Base-by-base conservation (phyloP, 495 filamentous ascomycete genomes). In the Lasiosphaeria hispida region DNA sequence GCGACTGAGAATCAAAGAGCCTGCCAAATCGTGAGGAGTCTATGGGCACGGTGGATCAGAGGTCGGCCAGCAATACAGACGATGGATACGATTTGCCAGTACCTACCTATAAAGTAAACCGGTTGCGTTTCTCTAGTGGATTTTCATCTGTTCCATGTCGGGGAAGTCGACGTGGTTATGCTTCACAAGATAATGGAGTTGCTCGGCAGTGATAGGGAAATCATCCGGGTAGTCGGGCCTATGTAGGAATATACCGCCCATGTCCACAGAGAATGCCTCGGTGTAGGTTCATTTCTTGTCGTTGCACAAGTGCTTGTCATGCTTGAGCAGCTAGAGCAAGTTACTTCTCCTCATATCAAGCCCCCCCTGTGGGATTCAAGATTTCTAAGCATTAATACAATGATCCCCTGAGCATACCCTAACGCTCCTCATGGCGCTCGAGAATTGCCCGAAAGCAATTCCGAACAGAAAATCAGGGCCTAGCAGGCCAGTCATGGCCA, bases 211-310 rank as follows among this genome's bases (percentile, higher is more conserved):
- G 44, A 78, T 53, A 2, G 73, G 72, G 38, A 72, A 70, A 0
- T 66, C 34, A 1, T 51, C 4, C 1, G 17, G 43, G 19, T 15
- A 48, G 19, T 70, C 72, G 1, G n/a, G 23, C 3, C 59, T 45
- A 4, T 55, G 18, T 1, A 72, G 63, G 17, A 61, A 10, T 48
- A 75, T 62, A 10, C 72, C 73, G 15, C 75, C 74, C 55, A 63
- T 73, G 38, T 77, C 69, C 3, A 69, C 67, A 43, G 63, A 76
- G 57, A 74, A 76, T 10, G 50, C 69, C 37, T 78, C 67, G 10
- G 3, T 33, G 11, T 75, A 44, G 0, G 70, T 75, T 73, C 74
- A 78, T 2, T 58, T 30, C 39, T 5, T 43, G 11, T 11, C 45
- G 4, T 36, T 17, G 6, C 53, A 10, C 5, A 15, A 15, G 33